phyloP scores from a whole-genome alignment of 2,329 filamentous ascomycete species.

The Stemphylium vesicarium region DNA sequence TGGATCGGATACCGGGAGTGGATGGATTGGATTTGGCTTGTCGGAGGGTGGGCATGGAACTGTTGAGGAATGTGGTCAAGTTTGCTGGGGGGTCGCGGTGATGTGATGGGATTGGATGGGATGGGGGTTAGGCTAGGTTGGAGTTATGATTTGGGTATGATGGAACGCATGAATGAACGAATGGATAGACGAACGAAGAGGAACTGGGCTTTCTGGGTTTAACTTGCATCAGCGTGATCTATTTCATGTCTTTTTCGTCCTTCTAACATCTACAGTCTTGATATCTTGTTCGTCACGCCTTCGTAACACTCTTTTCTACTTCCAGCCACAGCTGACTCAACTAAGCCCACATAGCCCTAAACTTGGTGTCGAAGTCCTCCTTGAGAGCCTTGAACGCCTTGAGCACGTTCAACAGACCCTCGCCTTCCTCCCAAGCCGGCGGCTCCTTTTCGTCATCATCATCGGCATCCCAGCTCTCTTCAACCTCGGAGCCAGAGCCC shows the following conservation, averaged over 20 bases:
- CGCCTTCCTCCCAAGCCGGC: slow-evolving; percentile 54
- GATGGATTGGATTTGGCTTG: slow-evolving; percentile 32
- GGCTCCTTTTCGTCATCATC: slow-evolving; percentile 29
- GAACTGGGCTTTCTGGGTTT: too few relatives aligned
- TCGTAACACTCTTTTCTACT: background rate
- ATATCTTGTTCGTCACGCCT: background rate
- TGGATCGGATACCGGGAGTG: slow-evolving; percentile 34
- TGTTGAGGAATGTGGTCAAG: slow-evolving; percentile 36
- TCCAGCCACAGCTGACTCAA: background rate
- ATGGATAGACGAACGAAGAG: too few relatives aligned
- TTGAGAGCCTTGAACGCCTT: slow-evolving; percentile 65
- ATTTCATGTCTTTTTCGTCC: too few relatives aligned
- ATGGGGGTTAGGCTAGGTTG: background rate
- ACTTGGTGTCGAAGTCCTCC: slow-evolving; percentile 68
- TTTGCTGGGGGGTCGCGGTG: slow-evolving; percentile 17
- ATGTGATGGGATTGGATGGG: too few relatives aligned
- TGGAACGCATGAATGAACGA: background rate
- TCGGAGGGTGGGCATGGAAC: slow-evolving; percentile 22
- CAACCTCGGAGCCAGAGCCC: slow-evolving; percentile 17
- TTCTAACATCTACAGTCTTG: background rate
- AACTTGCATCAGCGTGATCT: too few relatives aligned
- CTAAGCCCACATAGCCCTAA: slow-evolving; percentile 66
- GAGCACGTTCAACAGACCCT: slow-evolving; percentile 62
- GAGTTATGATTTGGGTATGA: background rate
- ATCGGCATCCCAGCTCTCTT: slow-evolving; percentile 39